Evolutionary conservation across 345 rosid species (phyloP).

Genomic region (Leavenworthia alabamica): DNA sequence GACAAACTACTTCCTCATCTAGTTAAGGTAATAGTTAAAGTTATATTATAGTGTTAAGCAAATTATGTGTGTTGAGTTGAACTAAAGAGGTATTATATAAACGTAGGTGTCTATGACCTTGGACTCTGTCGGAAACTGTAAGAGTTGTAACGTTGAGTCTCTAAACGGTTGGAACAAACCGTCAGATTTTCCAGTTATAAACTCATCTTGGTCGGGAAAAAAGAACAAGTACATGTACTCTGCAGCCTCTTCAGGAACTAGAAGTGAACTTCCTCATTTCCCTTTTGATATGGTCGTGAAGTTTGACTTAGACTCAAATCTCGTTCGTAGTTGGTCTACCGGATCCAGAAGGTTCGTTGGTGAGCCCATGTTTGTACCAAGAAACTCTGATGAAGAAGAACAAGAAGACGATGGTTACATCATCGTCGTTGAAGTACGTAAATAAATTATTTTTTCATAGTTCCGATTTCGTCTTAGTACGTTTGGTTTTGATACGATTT

Average conservation of each 20-base stretch:
- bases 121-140: constrained; percentile 42
- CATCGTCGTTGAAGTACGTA: constrained; percentile 67
- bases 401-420: constrained; percentile 78
- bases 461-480: too few relatives aligned
- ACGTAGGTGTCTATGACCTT: constrained; percentile 48
- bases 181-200: constrained; percentile 66
- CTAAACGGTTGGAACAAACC: constrained; percentile 54
- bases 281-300: constrained; percentile 81
- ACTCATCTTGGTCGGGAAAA: constrained; percentile 57
- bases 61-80: background rate
- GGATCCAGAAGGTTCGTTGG: constrained; percentile 67
- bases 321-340: constrained; percentile 49
- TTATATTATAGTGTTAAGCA: background rate
- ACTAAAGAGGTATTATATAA: background rate
- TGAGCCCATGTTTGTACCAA: constrained; percentile 76
- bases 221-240: constrained; percentile 45
- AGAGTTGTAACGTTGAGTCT: constrained; percentile 44
- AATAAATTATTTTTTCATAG: background rate
- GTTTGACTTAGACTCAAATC: constrained; percentile 34
- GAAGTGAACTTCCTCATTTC: constrained; percentile 60
- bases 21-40: constrained; percentile 41
- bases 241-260: constrained; percentile 62
- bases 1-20: constrained; percentile 53
- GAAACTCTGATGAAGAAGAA: constrained; percentile 30
- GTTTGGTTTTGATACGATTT: background rate